Evolutionary conservation across 495 filamentous ascomycete genomes (phyloP).

Genomic region (Mytilinidion resinicola): DNA sequence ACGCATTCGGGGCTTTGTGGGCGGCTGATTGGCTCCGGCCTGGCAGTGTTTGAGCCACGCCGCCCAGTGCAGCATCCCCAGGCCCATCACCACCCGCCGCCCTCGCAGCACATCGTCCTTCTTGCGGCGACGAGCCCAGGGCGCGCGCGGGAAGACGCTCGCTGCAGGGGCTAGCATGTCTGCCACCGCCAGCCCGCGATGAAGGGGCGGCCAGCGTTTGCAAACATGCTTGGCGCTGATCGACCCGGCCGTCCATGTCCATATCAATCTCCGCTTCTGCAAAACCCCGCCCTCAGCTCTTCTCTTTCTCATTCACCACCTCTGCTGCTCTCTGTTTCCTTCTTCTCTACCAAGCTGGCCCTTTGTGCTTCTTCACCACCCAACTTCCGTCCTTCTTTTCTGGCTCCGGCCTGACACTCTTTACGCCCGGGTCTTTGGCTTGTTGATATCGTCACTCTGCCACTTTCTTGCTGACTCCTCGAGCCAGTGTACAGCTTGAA

Average conservation of each 20-base stretch:
- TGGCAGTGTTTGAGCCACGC: too few relatives aligned
- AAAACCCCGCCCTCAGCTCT: background rate
- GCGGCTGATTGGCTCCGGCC: too few relatives aligned
- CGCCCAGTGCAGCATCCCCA: too few relatives aligned
- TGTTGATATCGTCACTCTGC: background rate
- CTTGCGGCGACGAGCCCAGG: too few relatives aligned
- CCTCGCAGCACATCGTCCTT: too few relatives aligned
- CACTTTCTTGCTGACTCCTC: background rate
- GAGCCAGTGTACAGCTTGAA: too few relatives aligned
- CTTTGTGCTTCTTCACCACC: conserved; percentile 9
- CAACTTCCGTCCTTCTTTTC: conserved; percentile 22
- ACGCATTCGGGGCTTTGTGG: too few relatives aligned
- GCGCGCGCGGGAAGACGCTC: too few relatives aligned
- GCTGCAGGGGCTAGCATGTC: too few relatives aligned
- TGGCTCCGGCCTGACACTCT: conserved; percentile 15
- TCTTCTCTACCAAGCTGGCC: conserved; percentile 12
- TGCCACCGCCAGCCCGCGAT: too few relatives aligned
- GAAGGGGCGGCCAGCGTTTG: background rate
- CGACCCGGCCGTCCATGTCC: background rate
- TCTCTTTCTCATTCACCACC: conserved; percentile 1
- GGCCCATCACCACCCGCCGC: too few relatives aligned
- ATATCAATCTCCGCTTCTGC: background rate
- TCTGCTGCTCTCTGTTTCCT: background rate
- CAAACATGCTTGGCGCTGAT: background rate
- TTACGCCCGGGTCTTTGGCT: conserved; percentile 10